phyloP scores from a whole-genome alignment of 2,329 filamentous ascomycete species.

The Xylaria sp. region DNA sequence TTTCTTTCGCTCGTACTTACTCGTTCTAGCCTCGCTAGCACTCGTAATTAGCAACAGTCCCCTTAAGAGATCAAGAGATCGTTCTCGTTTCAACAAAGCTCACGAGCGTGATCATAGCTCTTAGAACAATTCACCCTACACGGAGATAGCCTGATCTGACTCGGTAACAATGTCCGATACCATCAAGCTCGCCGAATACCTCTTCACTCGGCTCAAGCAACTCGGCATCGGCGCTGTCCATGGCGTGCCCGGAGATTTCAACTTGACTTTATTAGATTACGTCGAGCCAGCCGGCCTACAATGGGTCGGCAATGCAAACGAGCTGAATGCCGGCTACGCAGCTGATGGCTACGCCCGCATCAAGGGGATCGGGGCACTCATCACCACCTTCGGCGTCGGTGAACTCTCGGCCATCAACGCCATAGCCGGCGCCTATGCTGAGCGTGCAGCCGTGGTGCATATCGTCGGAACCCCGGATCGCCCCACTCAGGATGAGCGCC shows the following conservation, averaged over 20 bases:
- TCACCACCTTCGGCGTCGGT: conserved; percentile 67
- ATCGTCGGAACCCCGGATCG: conserved; percentile 60
- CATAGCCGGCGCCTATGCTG: conserved; percentile 63
- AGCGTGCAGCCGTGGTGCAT: conserved; percentile 61
- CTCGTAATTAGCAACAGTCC: too few species aligned
- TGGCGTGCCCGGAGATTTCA: conserved; percentile 54
- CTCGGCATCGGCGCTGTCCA: conserved; percentile 51
- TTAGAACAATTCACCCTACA: neutral
- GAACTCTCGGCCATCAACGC: conserved; percentile 63
- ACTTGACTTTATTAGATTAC: conserved; percentile 46
- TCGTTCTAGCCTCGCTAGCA: too few species aligned
- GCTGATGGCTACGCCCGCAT: conserved; percentile 63
- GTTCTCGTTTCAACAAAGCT: too few species aligned
- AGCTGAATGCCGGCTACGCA: conserved; percentile 63
- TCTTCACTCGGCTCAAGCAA: conserved; percentile 48
- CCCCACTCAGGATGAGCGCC: conserved; percentile 48
- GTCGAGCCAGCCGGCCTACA: conserved; percentile 45
- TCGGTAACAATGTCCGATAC: conserved; percentile 19
- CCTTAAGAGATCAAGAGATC: too few species aligned
- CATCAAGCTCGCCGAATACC: conserved; percentile 43
- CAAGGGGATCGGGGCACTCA: conserved; percentile 54
- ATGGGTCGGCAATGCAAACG: conserved; percentile 61
- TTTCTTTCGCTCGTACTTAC: too few species aligned
- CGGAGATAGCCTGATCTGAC: neutral
- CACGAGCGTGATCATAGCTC: neutral